Percentiles rank a stretch among this genome's conserved stretches.
Evolutionary conservation across 1,139 yeast genomes (phyloP).

Genomic region (Yamadazyma spencermartinsiae): DNA sequence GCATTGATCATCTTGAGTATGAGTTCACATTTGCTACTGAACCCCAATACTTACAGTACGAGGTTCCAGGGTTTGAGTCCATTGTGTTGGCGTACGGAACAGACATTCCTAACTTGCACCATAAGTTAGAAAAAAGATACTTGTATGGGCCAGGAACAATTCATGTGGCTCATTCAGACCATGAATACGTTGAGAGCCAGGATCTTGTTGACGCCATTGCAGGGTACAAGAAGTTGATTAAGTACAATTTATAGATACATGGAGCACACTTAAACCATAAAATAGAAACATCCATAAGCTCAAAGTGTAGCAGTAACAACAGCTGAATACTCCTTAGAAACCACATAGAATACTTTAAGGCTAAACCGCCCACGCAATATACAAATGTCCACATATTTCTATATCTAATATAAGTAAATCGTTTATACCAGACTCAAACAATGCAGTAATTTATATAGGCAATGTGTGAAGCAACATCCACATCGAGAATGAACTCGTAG

Average conservation of each 20-base stretch:
- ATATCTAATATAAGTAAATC: constrained; percentile 48
- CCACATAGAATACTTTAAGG: no score
- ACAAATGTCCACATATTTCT: constrained; percentile 50
- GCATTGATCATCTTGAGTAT: constrained; percentile 28
- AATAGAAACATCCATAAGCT: no score
- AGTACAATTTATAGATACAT: constrained; percentile 16
- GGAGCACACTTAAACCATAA: neutral
- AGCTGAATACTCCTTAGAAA: no score
- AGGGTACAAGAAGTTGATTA: constrained; percentile 56
- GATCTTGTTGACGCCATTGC: constrained; percentile 55
- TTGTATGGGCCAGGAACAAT: constrained; percentile 73
- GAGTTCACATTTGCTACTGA: constrained; percentile 19
- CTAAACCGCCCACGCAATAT: no score
- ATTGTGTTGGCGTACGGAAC: constrained; percentile 61
- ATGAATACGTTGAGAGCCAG: constrained; percentile 53
- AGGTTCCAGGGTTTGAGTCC: constrained; percentile 65
- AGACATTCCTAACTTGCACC: constrained; percentile 57
- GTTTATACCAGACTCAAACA: constrained; percentile 56
- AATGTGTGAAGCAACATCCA: constrained; percentile 19
- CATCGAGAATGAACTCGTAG: constrained; percentile 8
- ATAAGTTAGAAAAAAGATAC: constrained; percentile 42
- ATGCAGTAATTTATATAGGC: constrained; percentile 34
- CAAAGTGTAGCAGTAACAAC: no score
- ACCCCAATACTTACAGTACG: constrained; percentile 54
- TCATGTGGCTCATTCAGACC: constrained; percentile 62